Evolutionary conservation across 2,329 filamentous ascomycete genomes (phyloP).

Genomic region (Penicillium sclerotiorum): DNA sequence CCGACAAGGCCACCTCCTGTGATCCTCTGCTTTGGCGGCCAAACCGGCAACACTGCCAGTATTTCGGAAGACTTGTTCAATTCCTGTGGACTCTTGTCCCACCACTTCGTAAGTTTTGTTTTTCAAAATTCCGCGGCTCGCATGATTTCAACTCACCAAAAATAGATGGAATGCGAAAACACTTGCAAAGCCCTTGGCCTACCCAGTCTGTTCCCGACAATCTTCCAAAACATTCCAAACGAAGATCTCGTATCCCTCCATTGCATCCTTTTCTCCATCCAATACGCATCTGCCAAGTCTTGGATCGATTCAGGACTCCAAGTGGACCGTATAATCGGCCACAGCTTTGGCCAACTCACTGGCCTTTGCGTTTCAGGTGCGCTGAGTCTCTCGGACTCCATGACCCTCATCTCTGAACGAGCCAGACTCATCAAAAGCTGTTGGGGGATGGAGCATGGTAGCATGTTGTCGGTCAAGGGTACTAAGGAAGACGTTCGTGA

Average conservation of each 20-base stretch:
- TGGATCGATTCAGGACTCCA: conserved; percentile 42
- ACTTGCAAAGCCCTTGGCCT: conserved; percentile 30
- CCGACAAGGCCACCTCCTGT: not conserved
- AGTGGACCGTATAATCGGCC: conserved; percentile 38
- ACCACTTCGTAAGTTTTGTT: no score
- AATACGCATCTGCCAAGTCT: conserved; percentile 35
- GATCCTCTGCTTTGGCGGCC: conserved; percentile 18
- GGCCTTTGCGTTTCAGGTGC: conserved; percentile 37
- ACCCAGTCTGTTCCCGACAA: conserved; percentile 35
- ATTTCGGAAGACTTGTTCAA: not conserved
- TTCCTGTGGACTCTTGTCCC: no score
- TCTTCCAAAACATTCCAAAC: conserved; percentile 28
- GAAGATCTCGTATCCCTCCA: conserved; percentile 33
- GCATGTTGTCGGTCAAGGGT: conserved; percentile 39
- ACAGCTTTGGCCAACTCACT: conserved; percentile 44
- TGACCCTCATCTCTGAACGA: conserved; percentile 32
- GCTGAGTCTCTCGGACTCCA: conserved; percentile 32
- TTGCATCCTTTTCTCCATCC: conserved; percentile 35
- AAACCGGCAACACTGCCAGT: conserved; percentile 25
- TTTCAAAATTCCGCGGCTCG: no score
- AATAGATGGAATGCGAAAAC: conserved; percentile 37
- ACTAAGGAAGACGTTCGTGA: conserved; percentile 33
- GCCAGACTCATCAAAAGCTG: conserved; percentile 31
- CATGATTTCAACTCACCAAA: conserved; percentile 36
- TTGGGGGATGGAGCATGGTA: conserved; percentile 38